These are phyloP conservation scores for Phytophthora boehmeriae DNA, from an alignment of 352 stramenopile species.

Conservation along the genomic window DNA sequence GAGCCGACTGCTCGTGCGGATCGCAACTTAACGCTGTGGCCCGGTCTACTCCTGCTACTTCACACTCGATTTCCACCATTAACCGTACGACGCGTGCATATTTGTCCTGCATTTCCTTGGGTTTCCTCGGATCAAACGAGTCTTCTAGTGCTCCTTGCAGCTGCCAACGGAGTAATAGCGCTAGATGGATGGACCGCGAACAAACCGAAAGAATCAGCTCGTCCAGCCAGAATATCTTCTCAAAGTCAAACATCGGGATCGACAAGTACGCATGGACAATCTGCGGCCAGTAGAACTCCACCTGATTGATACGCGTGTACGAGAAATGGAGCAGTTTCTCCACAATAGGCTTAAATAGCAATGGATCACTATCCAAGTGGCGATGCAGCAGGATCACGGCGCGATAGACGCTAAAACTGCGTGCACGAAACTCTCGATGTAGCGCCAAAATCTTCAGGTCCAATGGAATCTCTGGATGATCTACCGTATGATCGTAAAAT, in stretches of 20 bases:
- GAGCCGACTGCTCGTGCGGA: slow-evolving; percentile 28
- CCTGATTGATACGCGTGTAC: slow-evolving; percentile 90
- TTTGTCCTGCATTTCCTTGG: slow-evolving; percentile 87
- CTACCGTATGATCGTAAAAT: slow-evolving; percentile 84
- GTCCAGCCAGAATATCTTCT: slow-evolving; percentile 91
- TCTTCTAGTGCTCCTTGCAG: slow-evolving; percentile 88
- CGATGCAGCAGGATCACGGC: slow-evolving; percentile 87
- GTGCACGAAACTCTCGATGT: slow-evolving; percentile 86
- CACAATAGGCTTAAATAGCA: slow-evolving; percentile 89
- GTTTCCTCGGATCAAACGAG: slow-evolving; percentile 76
- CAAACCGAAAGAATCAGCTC: slow-evolving; percentile 89
- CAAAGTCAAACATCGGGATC: slow-evolving; percentile 89
- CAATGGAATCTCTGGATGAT: slow-evolving; percentile 85
- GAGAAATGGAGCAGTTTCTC: slow-evolving; percentile 86
- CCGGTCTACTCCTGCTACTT: slow-evolving; percentile 77
- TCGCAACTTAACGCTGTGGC: slow-evolving; percentile 67
- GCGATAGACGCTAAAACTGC: slow-evolving; percentile 82
- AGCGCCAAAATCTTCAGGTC: slow-evolving; percentile 87
- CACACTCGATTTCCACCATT: slow-evolving; percentile 88
- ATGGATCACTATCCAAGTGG: slow-evolving; percentile 82
- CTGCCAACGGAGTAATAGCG: slow-evolving; percentile 85
- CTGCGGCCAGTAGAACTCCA: slow-evolving; percentile 93
- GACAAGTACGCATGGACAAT: slow-evolving; percentile 90
- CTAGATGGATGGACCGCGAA: slow-evolving; percentile 86
- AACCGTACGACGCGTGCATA: slow-evolving; percentile 83